Percentiles rank a stretch among this genome's conserved stretches.
Evolutionary conservation across 2,329 filamentous ascomycete species (phyloP).

Genomic region (Fusarium chlamydosporum): DNA sequence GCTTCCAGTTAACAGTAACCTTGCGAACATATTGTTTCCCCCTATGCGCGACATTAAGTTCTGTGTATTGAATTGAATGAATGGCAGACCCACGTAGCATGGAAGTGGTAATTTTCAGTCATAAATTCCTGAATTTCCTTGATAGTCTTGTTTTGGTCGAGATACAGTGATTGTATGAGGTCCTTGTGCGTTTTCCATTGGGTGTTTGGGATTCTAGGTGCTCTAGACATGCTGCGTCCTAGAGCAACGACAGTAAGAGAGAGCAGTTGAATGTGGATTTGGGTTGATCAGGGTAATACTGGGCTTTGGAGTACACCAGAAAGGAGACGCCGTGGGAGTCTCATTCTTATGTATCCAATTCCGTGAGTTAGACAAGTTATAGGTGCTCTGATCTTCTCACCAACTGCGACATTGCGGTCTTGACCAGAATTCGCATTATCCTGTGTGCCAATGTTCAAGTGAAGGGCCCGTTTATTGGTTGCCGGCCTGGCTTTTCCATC

Average conservation of each 20-base stretch:
- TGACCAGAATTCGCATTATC: conserved; percentile 2
- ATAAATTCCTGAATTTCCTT: neutral
- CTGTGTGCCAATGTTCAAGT: neutral
- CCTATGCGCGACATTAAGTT: neutral
- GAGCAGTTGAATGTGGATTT: neutral
- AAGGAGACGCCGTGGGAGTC: neutral
- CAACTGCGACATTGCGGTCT: neutral
- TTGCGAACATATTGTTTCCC: neutral
- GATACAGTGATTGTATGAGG: neutral
- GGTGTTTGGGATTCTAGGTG: neutral
- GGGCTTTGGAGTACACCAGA: neutral
- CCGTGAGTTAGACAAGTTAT: neutral
- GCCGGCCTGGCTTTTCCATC: neutral
- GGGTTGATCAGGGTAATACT: too few species aligned
- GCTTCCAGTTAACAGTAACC: neutral
- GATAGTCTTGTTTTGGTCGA: neutral
- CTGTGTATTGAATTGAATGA: fast-evolving
- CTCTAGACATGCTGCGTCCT: neutral
- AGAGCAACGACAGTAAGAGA: too few species aligned
- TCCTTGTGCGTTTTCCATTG: neutral
- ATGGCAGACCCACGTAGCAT: neutral
- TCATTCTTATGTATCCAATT: neutral
- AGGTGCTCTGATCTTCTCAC: too few species aligned
- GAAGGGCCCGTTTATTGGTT: neutral
- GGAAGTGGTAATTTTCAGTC: neutral